Conservation (phyloP, 495 filamentous ascomycete species). For the Barbatosphaeria neglecta region DNA sequence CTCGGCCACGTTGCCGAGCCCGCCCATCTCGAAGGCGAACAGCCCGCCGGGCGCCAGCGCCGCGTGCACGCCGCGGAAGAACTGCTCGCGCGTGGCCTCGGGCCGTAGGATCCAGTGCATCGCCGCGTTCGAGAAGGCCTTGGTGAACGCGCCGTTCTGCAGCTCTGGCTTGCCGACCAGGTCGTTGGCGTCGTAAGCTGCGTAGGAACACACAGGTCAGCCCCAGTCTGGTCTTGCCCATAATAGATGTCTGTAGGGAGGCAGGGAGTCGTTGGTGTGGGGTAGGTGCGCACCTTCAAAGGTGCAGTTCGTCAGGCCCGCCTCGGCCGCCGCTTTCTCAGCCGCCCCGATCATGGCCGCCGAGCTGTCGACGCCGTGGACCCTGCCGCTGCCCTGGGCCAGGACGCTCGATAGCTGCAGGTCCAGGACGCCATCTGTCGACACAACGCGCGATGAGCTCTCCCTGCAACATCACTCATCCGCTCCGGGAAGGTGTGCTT, state of each 20-base stretch:
- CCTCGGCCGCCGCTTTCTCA: conserved; percentile 12
- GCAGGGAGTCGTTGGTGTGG: too few relatives aligned
- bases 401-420: conserved; percentile 35
- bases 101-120: conserved; percentile 63
- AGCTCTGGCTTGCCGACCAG: conserved; percentile 12
- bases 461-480: neutral
- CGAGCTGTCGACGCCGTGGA: conserved; percentile 59
- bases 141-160: conserved; percentile 32
- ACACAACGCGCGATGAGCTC: too few relatives aligned
- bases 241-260: neutral
- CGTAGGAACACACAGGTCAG: neutral
- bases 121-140: conserved; percentile 69
- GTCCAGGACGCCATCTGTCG: conserved; percentile 50
- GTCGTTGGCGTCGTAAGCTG: conserved; percentile 25
- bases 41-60: conserved; percentile 45
- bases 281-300: conserved; percentile 38
- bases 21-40: conserved; percentile 67
- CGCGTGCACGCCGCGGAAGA: conserved; percentile 36
- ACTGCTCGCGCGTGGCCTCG: conserved; percentile 13
- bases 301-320: conserved; percentile 20
- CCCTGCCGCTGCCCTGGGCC: conserved; percentile 24
- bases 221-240: neutral
- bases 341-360: conserved; percentile 52
- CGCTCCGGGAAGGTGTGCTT: neutral
- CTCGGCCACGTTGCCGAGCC: conserved; percentile 57